Evolutionary conservation across 768 basidiomycete genomes (phyloP), one percentile per base, ranked within the genome.

Genomic region (Hemileccinum impolitum): DNA sequence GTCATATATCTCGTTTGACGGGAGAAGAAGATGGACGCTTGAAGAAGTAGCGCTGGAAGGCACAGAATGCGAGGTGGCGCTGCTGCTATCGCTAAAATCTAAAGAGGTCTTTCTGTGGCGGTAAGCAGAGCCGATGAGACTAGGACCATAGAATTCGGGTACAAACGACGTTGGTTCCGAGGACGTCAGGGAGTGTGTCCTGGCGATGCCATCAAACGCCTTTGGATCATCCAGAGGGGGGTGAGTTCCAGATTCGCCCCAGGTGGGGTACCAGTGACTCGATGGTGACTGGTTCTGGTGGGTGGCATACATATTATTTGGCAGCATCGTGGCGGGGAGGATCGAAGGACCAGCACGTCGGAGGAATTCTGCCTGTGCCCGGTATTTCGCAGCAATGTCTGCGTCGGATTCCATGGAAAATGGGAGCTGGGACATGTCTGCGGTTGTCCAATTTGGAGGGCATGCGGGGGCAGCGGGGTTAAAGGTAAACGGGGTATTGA

Each of bases 21-120:
- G 40, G 9, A 74, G 59, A 3, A 81, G 81, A 4, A 81, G 72
- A 53, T 82, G 81, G 10, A 74, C 68, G 25, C 56, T 72, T 7
- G 79, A 80, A 9, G 79, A 80, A 9, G 75, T 54, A 11, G 81
- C 80, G 38, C 79, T 80, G 10, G 79, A 78, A n/a, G 75, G 73
- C 3, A 75, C 67, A 1, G 76, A 78, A 7, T 70, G 71, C 19
- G 71, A 70, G 3, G 70, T 64, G 3, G 69, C 64, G 52, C 73
- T 75, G 18, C 73, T 70, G 25, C 73, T 75, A 37, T 78, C 77
- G 47, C 72, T 74, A 38, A 67, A 64, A 34, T 74, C 71, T 19
- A 70, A 45, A 5, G 73, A 75, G 19, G 55, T 48, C 21, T 62
- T 58, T 51, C 74, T 56, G 51, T 59, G 61, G 13, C 67, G 65